These are phyloP conservation scores for Houttuynia cordata DNA, from an alignment of 164 flowering plant species.

Conservation along the genomic window DNA sequence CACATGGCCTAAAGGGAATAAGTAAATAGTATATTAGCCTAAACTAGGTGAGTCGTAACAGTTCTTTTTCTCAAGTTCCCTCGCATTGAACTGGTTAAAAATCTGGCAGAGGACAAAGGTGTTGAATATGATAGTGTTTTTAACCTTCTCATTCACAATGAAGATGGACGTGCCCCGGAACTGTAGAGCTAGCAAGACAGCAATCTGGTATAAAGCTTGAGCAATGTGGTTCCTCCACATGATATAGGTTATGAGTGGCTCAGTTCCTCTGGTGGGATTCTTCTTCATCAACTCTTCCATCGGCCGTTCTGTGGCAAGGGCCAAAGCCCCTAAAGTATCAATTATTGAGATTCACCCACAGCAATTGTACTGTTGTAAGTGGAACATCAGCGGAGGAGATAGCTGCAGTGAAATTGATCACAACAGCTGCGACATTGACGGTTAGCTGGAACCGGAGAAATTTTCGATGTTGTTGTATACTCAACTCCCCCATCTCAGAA, in stretches of 20 bases:
- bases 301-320: constrained; percentile 7
- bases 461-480: constrained; percentile 32
- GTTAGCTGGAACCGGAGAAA: constrained; percentile 45
- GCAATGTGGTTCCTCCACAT: constrained; percentile 8
- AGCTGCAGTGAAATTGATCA: constrained; percentile 27
- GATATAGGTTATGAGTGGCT: constrained; percentile 5
- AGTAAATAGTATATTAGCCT: too few species aligned
- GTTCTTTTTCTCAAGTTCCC: constrained; percentile 5
- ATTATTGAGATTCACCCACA: constrained; percentile 41
- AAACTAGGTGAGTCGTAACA: too few species aligned
- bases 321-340: constrained; percentile 16
- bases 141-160: constrained; percentile 1
- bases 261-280: constrained; percentile 7
- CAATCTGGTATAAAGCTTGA: constrained; percentile 5
- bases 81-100: constrained; percentile 7
- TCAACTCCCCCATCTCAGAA: constrained; percentile 35
- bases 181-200: constrained; percentile 3
- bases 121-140: constrained; percentile 5
- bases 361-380: constrained; percentile 24
- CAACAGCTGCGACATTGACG: constrained; percentile 29
- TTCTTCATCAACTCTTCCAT: constrained; percentile 7
- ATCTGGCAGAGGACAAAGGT: constrained; percentile 6
- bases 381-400: constrained; percentile 27
- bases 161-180: constrained; percentile 4
- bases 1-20: too few species aligned